Conservation (phyloP, 371 early-diverging fungal species). For the Scutellospora calospora region DNA sequence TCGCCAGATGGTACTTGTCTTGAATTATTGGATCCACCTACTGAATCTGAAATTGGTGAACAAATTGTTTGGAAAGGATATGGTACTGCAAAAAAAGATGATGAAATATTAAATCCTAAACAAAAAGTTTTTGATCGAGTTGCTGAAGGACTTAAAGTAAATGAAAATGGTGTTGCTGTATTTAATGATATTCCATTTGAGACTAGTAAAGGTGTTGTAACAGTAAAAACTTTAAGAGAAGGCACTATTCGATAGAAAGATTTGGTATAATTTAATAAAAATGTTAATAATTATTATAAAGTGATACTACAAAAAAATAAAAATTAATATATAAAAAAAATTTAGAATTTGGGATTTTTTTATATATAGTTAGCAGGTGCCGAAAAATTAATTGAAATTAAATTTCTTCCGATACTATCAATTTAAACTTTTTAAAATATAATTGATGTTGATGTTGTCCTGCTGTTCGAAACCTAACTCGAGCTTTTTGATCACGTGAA, state of each 20-base stretch:
- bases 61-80: slow-evolving; percentile 89
- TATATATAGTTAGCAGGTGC: too few relatives aligned
- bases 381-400: too few relatives aligned
- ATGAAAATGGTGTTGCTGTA: slow-evolving; percentile 80
- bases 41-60: slow-evolving; percentile 88
- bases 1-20: slow-evolving; percentile 83
- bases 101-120: slow-evolving; percentile 89
- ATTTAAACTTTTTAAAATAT: too few relatives aligned
- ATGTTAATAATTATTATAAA: background rate
- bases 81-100: slow-evolving; percentile 82
- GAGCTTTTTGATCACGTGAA: too few relatives aligned
- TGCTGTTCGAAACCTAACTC: too few relatives aligned
- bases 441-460: too few relatives aligned
- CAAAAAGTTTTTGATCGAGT: slow-evolving; percentile 97
- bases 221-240: slow-evolving; percentile 22
- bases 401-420: too few relatives aligned
- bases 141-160: slow-evolving; percentile 90
- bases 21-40: slow-evolving; percentile 91
- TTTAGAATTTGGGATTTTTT: too few relatives aligned
- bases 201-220: slow-evolving; percentile 31
- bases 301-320: too few relatives aligned
- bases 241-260: slow-evolving; percentile 17
- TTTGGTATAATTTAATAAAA: background rate
- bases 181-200: slow-evolving; percentile 48
- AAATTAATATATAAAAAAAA: too few relatives aligned